These are phyloP conservation scores for Myxozyma mucilagina DNA, from an alignment of 805 yeast species.

Conservation along the genomic window DNA sequence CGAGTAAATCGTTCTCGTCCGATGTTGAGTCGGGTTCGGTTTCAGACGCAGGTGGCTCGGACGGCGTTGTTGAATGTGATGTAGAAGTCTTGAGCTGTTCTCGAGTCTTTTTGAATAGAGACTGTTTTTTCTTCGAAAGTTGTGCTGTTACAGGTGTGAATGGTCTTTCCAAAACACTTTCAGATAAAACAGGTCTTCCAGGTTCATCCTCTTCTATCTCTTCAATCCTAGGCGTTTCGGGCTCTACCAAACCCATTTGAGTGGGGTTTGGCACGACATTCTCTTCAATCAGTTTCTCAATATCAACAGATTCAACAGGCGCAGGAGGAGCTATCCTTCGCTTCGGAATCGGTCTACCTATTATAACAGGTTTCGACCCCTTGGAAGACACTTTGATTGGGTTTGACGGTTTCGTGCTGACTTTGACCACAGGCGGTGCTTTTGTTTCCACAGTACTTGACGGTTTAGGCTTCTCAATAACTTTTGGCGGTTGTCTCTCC, in stretches of 20 bases:
- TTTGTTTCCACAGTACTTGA: background rate
- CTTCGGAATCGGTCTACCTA: background rate
- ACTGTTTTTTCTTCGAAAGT: background rate
- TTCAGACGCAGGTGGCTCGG: no score
- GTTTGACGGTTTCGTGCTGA: background rate
- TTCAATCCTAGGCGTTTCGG: background rate
- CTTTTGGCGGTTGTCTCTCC: background rate
- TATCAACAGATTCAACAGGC: slow-evolving; percentile 11
- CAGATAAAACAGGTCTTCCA: slow-evolving; percentile 20
- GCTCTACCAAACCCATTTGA: background rate
- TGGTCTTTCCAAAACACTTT: slow-evolving; percentile 22
- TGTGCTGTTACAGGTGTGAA: slow-evolving; percentile 1
- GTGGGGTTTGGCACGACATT: slow-evolving; percentile 3
- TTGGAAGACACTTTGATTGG: background rate
- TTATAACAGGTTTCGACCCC: background rate
- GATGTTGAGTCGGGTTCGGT: background rate
- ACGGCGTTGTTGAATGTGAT: background rate
- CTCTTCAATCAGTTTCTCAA: slow-evolving; percentile 14
- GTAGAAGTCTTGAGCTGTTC: background rate
- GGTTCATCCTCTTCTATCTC: slow-evolving; percentile 12
- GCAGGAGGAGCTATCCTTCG: background rate
- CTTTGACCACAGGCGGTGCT: background rate
- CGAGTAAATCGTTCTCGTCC: slow-evolving; percentile 3
- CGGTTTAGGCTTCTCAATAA: background rate
- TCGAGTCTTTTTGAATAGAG: slow-evolving; percentile 10